phyloP scores from a whole-genome alignment of 495 filamentous ascomycete genomes.

The Pseudevernia furfuracea region DNA sequence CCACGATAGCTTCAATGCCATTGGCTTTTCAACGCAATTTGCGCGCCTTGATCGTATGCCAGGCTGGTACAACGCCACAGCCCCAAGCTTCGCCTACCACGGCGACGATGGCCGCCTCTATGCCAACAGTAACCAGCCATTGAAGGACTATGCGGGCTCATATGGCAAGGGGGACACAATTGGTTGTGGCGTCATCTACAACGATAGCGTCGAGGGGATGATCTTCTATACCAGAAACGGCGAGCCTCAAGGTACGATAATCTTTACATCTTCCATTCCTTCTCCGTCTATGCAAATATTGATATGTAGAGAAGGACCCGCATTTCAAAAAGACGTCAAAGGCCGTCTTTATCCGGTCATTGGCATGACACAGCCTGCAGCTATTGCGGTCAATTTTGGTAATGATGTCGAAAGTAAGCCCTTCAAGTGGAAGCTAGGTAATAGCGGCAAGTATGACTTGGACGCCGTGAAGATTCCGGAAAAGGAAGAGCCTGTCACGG shows the following conservation, averaged over 20 bases:
- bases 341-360: neutral
- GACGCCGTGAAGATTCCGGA: neutral
- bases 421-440: conserved; percentile 3
- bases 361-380: neutral
- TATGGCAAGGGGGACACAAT: conserved; percentile 3
- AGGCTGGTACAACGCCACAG: conserved; percentile 1
- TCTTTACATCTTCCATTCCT: too few species aligned
- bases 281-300: neutral
- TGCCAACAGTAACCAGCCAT: conserved; percentile 1
- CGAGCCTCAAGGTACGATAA: neutral
- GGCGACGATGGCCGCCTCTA: conserved; percentile 1
- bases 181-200: conserved; percentile 2
- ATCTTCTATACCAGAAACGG: conserved; percentile 1
- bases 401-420: neutral
- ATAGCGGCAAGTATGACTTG: neutral
- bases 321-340: neutral
- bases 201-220: neutral
- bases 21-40: conserved; percentile 1
- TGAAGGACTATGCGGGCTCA: neutral
- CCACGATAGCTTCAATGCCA: neutral
- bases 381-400: neutral
- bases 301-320: neutral
- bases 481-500: neutral
- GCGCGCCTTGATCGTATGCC: conserved; percentile 5
- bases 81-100: conserved; percentile 1